A percentile compares a stretch with the other conserved stretches of the same genome.
phyloP scores from a whole-genome alignment of 306 rosid species.

The Cucumis sativus region DNA sequence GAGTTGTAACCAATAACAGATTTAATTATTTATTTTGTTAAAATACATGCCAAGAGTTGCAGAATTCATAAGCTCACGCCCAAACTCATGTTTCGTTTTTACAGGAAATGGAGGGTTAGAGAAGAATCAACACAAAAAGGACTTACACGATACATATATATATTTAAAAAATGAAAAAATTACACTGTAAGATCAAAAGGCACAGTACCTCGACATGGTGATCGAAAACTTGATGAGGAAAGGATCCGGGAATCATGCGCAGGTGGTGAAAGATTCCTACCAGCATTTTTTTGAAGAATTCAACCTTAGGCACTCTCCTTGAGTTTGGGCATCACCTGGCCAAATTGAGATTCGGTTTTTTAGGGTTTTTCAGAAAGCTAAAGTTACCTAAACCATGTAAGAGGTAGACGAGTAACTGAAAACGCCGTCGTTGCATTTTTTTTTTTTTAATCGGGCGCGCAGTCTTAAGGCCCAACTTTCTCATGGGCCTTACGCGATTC shows the following conservation, averaged over 20 bases:
- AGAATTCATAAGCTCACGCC: neutral
- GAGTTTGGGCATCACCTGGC: neutral
- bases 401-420: neutral
- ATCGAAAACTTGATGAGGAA: conserved; percentile 13
- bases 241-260: conserved; percentile 9
- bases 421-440: neutral
- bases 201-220: conserved; percentile 39
- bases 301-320: neutral
- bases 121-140: neutral
- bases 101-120: neutral
- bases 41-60: neutral
- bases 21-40: too few species aligned
- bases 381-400: neutral
- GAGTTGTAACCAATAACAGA: too few species aligned
- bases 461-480: neutral
- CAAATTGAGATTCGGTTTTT: neutral
- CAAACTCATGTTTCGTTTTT: neutral
- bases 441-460: neutral
- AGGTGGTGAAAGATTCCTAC: conserved; percentile 7
- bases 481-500: neutral
- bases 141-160: neutral
- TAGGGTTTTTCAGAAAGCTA: conserved; percentile 1
- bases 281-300: conserved; percentile 27
- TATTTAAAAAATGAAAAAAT: neutral
- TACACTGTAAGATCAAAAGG: neutral